Percentiles rank a stretch among this genome's conserved stretches.
phyloP scores from a whole-genome alignment of 805 yeast species.

The Saturnispora mendoncae region DNA sequence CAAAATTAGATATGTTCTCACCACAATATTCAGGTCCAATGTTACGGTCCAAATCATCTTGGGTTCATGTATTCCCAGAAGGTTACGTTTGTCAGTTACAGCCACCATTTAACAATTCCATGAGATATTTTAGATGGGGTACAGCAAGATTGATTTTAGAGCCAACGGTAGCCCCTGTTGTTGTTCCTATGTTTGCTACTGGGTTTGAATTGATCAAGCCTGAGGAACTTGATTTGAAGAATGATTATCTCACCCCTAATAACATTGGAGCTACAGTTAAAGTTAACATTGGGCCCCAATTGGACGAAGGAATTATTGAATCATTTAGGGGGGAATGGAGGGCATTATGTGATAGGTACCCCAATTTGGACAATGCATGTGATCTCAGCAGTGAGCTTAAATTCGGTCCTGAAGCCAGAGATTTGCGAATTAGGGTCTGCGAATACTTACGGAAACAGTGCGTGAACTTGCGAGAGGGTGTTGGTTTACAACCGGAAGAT shows the following conservation, averaged over 20 bases:
- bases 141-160: conserved; percentile 77
- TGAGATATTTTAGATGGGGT: conserved; percentile 97
- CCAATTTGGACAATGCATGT: conserved; percentile 40
- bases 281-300: conserved; percentile 62
- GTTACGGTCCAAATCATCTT: conserved; percentile 55
- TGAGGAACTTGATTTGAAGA: conserved; percentile 53
- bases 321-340: conserved; percentile 65
- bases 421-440: conserved; percentile 64
- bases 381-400: conserved; percentile 58
- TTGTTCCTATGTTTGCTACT: conserved; percentile 75
- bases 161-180: conserved; percentile 71
- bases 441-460: conserved; percentile 58
- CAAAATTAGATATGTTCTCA: conserved; percentile 19
- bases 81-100: conserved; percentile 83
- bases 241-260: conserved; percentile 37
- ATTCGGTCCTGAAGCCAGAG: conserved; percentile 53
- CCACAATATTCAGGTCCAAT: conserved; percentile 43
- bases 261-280: conserved; percentile 60
- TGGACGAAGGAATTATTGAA: conserved; percentile 52
- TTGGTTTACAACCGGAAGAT: conserved; percentile 50
- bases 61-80: conserved; percentile 96
- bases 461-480: conserved; percentile 35
- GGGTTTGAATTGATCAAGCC: conserved; percentile 88
- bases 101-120: conserved; percentile 73
- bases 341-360: conserved; percentile 44